Evolutionary conservation across 1,139 yeast species (phyloP).

Genomic region (Blastobotrys capitulatus): DNA sequence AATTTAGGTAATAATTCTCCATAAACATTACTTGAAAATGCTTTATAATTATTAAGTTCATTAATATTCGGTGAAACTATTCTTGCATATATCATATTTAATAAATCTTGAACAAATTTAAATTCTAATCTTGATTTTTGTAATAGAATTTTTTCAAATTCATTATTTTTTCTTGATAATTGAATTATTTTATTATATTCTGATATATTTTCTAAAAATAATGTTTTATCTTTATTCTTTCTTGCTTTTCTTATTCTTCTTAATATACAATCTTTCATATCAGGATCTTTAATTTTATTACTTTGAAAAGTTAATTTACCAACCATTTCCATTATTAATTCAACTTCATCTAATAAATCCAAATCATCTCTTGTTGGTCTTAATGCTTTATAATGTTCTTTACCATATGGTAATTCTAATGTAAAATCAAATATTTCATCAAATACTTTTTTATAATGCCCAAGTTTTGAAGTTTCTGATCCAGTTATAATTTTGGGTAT

Average conservation of each 20-base stretch:
- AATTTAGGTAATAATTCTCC: constrained; percentile 86
- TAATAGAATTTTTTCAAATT: constrained; percentile 35
- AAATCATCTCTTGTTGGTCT: constrained; percentile 38
- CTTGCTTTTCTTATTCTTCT: constrained; percentile 42
- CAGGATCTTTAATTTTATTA: constrained; percentile 38
- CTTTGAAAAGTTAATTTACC: constrained; percentile 42
- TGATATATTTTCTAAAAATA: constrained; percentile 34
- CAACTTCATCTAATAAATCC: constrained; percentile 70
- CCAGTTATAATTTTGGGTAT: background rate
- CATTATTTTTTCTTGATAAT: constrained; percentile 32
- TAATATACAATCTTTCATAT: constrained; percentile 39
- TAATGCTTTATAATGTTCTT: constrained; percentile 20
- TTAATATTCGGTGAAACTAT: constrained; percentile 71
- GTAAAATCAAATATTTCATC: background rate
- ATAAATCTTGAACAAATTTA: constrained; percentile 57
- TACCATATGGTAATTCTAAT: constrained; percentile 23
- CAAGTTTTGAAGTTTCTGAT: background rate
- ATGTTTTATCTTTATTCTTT: constrained; percentile 34
- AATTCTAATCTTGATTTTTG: constrained; percentile 46
- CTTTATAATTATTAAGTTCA: constrained; percentile 64
- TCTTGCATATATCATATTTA: constrained; percentile 68
- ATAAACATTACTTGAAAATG: constrained; percentile 86
- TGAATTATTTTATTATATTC: constrained; percentile 40
- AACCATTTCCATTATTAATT: constrained; percentile 45
- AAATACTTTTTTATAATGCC: background rate